These are phyloP conservation scores for Torulaspora microellipsoides DNA, from an alignment of 805 yeast genomes.

Conservation along the genomic window DNA sequence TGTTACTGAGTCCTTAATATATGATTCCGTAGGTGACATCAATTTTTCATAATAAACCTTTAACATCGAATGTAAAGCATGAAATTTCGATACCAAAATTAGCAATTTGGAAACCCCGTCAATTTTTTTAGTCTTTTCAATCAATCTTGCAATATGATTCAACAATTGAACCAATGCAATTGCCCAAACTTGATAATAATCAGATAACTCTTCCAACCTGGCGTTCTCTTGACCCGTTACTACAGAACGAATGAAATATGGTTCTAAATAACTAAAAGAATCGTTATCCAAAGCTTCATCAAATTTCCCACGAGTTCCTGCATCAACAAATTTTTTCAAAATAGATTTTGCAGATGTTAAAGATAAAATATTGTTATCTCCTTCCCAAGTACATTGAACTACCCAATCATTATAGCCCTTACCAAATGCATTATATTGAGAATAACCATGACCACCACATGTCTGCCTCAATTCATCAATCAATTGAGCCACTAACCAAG, in stretches of 20 bases:
- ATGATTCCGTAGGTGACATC: constrained; percentile 15
- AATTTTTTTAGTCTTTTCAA: constrained; percentile 26
- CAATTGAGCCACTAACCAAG: constrained; percentile 77
- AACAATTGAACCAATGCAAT: constrained; percentile 27
- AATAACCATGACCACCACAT: constrained; percentile 96
- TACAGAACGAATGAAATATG: constrained; percentile 24
- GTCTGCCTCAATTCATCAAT: constrained; percentile 90
- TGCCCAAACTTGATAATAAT: constrained; percentile 35
- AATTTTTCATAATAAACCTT: constrained; percentile 30
- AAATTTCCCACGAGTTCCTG: constrained; percentile 35
- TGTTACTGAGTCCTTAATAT: constrained; percentile 35
- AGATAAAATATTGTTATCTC: constrained; percentile 85
- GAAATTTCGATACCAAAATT: constrained; percentile 38
- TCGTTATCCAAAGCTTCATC: constrained; percentile 32
- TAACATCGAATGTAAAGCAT: constrained; percentile 38
- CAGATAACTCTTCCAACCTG: constrained; percentile 29
- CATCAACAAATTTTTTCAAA: constrained; percentile 39
- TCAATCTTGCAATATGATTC: constrained; percentile 25
- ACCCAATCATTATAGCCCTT: constrained; percentile 89
- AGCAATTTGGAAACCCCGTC: constrained; percentile 39
- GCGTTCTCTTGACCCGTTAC: constrained; percentile 24
- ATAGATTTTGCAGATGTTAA: constrained; percentile 78
- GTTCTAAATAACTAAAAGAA: constrained; percentile 29
- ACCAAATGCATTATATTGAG: constrained; percentile 88
- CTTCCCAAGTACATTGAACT: constrained; percentile 99